Base-by-base conservation (phyloP, 2,329 filamentous ascomycete genomes). In the Chaetomiaceae sp. region DNA sequence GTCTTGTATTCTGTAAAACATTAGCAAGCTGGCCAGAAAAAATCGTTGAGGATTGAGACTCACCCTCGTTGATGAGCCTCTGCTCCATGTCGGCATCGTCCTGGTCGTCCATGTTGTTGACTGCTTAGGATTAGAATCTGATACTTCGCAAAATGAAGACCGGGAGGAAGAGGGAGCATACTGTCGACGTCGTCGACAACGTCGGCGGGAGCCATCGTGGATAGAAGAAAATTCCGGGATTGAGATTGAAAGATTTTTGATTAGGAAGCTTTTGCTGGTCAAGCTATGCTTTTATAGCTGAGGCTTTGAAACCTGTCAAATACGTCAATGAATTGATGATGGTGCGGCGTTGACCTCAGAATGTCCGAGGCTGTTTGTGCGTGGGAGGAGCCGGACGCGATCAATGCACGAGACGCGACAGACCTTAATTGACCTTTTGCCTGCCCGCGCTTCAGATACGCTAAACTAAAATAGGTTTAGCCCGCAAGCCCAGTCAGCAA, bases 11-110 rank as follows among this genome's bases (percentile, higher is more conserved):
- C 94, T 91, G 64, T 37, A 31, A 17, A 17, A 17, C 12, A 44
- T 56, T 20, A 57, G 44, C 40, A 40, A 22, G 42, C 38, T 33
- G 19, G 20, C 22, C 37, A 20, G 27, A 20, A 6, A 11, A 17
- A 14, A 34, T 19, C 3, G 3, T 3, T n/a, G 20, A 31, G 9
- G 25, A 31, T 20, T 11, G 3, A 11, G 14, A 46, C 54, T 3
- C 75, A 87, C 87, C 88, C 77, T 99, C 94, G 64, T 97, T 97
- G 73, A 97, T 91, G 57, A 95, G 79, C 73, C 95, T 91, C 72
- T 95, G 87, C 67, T 89, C 84, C 62, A 82, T 74, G 67, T 88
- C 79, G 68, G 86, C 79, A 55, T 88, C 85, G 49, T 89, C 87
- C 54, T 91, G 85, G 57, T 83, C 79, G 43, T 78, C 72, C 71